phyloP scores from a whole-genome alignment of 2,329 filamentous ascomycete genomes.

The Aspergillus sojae region DNA sequence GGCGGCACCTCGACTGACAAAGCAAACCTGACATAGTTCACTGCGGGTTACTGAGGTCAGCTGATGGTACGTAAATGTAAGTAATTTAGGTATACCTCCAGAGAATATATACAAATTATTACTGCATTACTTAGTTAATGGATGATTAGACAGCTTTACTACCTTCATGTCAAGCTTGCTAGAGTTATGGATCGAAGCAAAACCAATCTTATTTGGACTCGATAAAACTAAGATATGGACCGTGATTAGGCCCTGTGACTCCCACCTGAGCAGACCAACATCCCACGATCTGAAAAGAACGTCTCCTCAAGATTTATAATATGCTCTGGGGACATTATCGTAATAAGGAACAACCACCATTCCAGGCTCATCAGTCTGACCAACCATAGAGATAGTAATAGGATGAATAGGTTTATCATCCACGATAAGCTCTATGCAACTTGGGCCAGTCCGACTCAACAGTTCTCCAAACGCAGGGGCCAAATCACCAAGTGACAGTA shows the following conservation, averaged over 20 bases:
- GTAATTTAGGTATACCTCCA: too few relatives aligned
- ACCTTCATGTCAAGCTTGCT: neutral
- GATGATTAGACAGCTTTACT: fast-evolving
- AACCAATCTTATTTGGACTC: too few relatives aligned
- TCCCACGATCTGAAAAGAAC: neutral
- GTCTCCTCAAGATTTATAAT: neutral
- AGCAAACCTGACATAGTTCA: too few relatives aligned
- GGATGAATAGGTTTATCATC: neutral
- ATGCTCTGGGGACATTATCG: neutral
- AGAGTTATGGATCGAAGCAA: fast-evolving
- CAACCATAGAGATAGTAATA: neutral
- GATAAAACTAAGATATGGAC: neutral
- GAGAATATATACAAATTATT: too few relatives aligned
- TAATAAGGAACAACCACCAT: neutral
- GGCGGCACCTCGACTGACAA: too few relatives aligned
- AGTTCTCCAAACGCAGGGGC: neutral
- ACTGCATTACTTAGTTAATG: neutral
- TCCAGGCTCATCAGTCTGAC: neutral
- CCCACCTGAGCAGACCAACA: neutral
- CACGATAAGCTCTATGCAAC: neutral
- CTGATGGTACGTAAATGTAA: too few relatives aligned
- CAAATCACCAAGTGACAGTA: neutral
- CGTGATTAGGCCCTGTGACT: too few relatives aligned
- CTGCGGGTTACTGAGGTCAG: too few relatives aligned
- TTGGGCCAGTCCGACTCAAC: fast-evolving